Conservation (phyloP, 345 rosid genomes). For the Hibiscus tridactylites region DNA sequence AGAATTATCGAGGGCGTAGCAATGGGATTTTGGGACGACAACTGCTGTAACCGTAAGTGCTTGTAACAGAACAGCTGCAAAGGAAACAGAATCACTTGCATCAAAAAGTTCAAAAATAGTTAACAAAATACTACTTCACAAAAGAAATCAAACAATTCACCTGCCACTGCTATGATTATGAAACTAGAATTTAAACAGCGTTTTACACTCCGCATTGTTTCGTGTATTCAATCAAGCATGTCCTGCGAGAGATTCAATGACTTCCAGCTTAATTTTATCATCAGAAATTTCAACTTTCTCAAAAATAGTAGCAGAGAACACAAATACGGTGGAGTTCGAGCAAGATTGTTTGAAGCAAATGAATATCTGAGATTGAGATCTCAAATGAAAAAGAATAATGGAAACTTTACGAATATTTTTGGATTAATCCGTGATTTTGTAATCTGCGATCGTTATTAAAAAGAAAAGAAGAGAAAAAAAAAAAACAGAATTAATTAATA, state of each 20-base stretch:
- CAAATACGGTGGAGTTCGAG: no score
- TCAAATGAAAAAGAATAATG: neutral
- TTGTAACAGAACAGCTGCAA: slow-evolving; percentile 39
- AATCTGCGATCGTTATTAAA: neutral
- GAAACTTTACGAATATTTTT: neutral
- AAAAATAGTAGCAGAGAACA: neutral
- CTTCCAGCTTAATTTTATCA: neutral
- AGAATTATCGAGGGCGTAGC: slow-evolving; percentile 82
- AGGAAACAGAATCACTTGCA: neutral
- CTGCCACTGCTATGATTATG: slow-evolving; percentile 21
- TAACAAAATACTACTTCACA: neutral
- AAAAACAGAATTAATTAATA: neutral
- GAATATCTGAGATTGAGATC: neutral
- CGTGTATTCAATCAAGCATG: neutral
- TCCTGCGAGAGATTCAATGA: neutral
- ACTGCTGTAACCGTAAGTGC: slow-evolving; percentile 34
- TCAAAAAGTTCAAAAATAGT: neutral
- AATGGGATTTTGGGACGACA: slow-evolving; percentile 53
- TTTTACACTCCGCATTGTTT: slow-evolving; percentile 24
- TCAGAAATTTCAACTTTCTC: neutral
- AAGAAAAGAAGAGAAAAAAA: neutral
- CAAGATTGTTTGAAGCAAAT: neutral
- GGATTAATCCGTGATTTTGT: neutral
- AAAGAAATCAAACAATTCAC: slow-evolving; percentile 14
- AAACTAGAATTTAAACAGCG: slow-evolving; percentile 14